Conservation (phyloP, 768 basidiomycete species). For the Tricholoma sp. region DNA sequence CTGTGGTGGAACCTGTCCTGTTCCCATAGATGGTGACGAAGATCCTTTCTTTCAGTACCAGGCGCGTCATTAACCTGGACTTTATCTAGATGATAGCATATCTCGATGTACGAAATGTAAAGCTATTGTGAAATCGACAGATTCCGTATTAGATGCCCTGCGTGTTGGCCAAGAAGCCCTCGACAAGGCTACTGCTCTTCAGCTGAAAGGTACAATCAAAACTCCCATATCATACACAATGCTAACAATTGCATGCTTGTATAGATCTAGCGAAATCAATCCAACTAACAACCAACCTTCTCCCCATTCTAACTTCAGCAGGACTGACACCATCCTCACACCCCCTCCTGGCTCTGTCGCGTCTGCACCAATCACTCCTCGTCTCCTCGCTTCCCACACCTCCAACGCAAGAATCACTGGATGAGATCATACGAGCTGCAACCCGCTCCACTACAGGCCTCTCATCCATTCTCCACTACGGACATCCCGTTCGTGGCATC, state of each 20-base stretch:
- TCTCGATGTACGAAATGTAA: slow-evolving; percentile 55
- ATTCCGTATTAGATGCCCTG: slow-evolving; percentile 56
- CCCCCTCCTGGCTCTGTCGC: slow-evolving; percentile 70
- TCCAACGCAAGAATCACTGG: slow-evolving; percentile 47
- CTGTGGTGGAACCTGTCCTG: slow-evolving; percentile 60
- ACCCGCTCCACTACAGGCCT: slow-evolving; percentile 53
- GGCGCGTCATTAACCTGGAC: neutral
- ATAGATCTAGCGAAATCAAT: slow-evolving; percentile 55
- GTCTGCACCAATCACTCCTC: slow-evolving; percentile 68
- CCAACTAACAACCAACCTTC: slow-evolving; percentile 58
- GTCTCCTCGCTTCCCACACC: slow-evolving; percentile 41
- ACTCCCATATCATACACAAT: neutral
- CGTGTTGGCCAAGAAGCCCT: slow-evolving; percentile 71
- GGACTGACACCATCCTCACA: slow-evolving; percentile 63
- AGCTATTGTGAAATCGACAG: slow-evolving; percentile 39
- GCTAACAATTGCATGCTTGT: slow-evolving; percentile 3
- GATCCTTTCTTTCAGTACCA: neutral
- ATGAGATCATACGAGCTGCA: slow-evolving; percentile 56
- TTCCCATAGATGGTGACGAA: slow-evolving; percentile 55
- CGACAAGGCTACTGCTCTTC: slow-evolving; percentile 62
- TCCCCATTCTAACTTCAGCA: slow-evolving; percentile 57
- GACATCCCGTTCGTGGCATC: slow-evolving; percentile 76
- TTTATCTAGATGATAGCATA: slow-evolving; percentile 37
- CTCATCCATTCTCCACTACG: slow-evolving; percentile 43
- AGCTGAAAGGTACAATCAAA: slow-evolving; percentile 45